A percentile compares a stretch with the other conserved stretches of the same genome.
These are phyloP conservation scores for Lepidopterella palustris DNA, from an alignment of 495 filamentous ascomycete species.

Conservation along the genomic window DNA sequence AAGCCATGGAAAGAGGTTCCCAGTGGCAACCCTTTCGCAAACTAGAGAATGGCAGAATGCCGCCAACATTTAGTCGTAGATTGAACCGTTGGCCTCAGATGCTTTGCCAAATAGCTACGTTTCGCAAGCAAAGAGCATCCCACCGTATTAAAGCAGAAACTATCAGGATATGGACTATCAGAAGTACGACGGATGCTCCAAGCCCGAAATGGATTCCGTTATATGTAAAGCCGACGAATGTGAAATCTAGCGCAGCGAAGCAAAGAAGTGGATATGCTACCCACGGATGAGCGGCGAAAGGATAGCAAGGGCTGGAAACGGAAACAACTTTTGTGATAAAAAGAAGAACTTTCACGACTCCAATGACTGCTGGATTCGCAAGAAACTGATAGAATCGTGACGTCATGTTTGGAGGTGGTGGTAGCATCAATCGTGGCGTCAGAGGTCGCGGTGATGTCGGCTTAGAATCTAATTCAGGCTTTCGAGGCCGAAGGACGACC, in stretches of 20 bases:
- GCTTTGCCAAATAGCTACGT: background rate
- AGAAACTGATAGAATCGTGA: constrained; percentile 34
- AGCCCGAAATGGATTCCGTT: constrained; percentile 16
- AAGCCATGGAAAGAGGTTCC: too few relatives aligned
- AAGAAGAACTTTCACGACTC: constrained; percentile 21
- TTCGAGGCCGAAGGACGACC: constrained; percentile 28
- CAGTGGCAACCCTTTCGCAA: too few relatives aligned
- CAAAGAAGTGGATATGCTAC: constrained; percentile 56
- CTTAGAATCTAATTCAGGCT: constrained; percentile 18
- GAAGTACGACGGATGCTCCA: background rate
- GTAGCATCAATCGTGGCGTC: constrained; percentile 31
- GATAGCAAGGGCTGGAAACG: constrained; percentile 53
- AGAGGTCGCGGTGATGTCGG: constrained; percentile 5
- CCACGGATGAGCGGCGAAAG: constrained; percentile 52
- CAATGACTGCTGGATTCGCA: constrained; percentile 32
- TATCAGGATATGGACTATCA: constrained; percentile 6
- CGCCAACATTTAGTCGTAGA: too few relatives aligned
- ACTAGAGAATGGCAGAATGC: too few relatives aligned
- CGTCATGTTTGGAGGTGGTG: constrained; percentile 29
- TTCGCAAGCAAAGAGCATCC: background rate
- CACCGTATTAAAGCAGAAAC: background rate
- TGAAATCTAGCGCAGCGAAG: constrained; percentile 49
- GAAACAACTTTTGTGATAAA: constrained; percentile 47
- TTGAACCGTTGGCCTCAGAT: too few relatives aligned
- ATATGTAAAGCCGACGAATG: constrained; percentile 11